phyloP scores from a whole-genome alignment of 1,284 basidiomycete species.

The Heterobasidion occidentale region DNA sequence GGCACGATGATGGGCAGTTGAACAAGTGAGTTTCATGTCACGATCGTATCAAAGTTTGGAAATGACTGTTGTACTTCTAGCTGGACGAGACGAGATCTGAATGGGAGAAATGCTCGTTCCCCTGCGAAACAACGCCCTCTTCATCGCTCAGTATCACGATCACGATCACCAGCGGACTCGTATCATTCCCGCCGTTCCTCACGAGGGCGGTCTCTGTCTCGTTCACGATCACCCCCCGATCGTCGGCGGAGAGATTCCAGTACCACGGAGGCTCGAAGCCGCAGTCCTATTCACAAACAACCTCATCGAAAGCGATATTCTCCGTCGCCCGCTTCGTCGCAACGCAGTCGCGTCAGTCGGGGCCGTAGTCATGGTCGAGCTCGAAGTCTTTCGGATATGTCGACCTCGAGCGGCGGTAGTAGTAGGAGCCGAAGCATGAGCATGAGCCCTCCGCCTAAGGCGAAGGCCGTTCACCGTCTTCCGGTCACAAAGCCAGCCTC shows the following conservation, averaged over 20 bases:
- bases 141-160: constrained; percentile 33
- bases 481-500: constrained; percentile 38
- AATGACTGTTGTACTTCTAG: constrained; percentile 13
- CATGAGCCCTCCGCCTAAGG: constrained; percentile 32
- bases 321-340: constrained; percentile 32
- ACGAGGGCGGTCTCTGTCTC: constrained; percentile 53
- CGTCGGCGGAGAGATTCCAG: constrained; percentile 44
- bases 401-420: constrained; percentile 25
- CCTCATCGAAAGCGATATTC: constrained; percentile 12
- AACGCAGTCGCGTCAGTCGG: constrained; percentile 22
- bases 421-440: constrained; percentile 32
- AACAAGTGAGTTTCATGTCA: constrained; percentile 52
- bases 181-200: constrained; percentile 58
- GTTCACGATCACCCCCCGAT: constrained; percentile 43
- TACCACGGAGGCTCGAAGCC: constrained; percentile 25
- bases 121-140: constrained; percentile 24
- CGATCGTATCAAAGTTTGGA: constrained; percentile 4
- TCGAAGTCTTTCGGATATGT: constrained; percentile 17
- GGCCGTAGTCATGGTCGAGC: constrained; percentile 21
- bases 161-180: constrained; percentile 54
- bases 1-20: constrained; percentile 51
- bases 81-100: constrained; percentile 25
- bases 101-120: constrained; percentile 22
- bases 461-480: constrained; percentile 54
- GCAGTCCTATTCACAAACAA: constrained; percentile 23